Conservation (phyloP, 2,329 filamentous ascomycete genomes). For the Emericellopsis atlantica region DNA sequence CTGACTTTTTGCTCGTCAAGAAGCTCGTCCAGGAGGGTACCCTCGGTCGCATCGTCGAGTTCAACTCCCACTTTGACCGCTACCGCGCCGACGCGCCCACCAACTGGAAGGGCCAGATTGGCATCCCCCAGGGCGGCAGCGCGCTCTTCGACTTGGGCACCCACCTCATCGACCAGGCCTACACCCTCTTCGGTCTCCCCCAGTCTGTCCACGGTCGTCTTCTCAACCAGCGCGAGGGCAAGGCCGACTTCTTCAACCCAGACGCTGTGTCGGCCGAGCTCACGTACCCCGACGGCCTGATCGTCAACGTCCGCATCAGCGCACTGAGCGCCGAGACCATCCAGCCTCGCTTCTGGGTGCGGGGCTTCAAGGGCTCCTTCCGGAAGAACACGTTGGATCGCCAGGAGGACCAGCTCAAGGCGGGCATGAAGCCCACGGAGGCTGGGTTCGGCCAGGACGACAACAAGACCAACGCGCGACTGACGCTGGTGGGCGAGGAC, state of each 20-base stretch:
- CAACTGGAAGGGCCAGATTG: slow-evolving; percentile 54
- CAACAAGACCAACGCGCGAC: slow-evolving; percentile 33
- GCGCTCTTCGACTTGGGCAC: slow-evolving; percentile 64
- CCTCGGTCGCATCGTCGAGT: slow-evolving; percentile 63
- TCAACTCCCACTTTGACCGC: slow-evolving; percentile 71
- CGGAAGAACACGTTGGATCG: slow-evolving; percentile 60
- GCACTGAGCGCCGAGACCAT: slow-evolving; percentile 55
- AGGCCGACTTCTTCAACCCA: slow-evolving; percentile 31
- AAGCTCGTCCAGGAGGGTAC: slow-evolving; percentile 45
- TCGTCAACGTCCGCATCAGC: slow-evolving; percentile 58
- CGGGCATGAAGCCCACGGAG: slow-evolving; percentile 48
- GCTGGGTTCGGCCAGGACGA: slow-evolving; percentile 51
- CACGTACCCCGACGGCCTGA: slow-evolving; percentile 48
- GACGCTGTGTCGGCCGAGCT: slow-evolving; percentile 53
- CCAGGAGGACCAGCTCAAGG: slow-evolving; percentile 63
- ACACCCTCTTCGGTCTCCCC: slow-evolving; percentile 58
- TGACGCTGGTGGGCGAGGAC: slow-evolving; percentile 41
- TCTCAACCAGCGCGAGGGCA: slow-evolving; percentile 47
- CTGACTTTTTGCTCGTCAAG: slow-evolving; percentile 60
- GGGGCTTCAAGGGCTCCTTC: slow-evolving; percentile 62
- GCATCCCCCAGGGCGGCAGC: slow-evolving; percentile 49
- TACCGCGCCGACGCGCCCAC: slow-evolving; percentile 46
- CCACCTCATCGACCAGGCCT: slow-evolving; percentile 65
- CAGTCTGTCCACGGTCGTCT: slow-evolving; percentile 54
- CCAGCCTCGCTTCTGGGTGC: slow-evolving; percentile 66